These are phyloP conservation scores for Salix dunnii DNA, from an alignment of 345 rosid genomes.

Conservation along the genomic window DNA sequence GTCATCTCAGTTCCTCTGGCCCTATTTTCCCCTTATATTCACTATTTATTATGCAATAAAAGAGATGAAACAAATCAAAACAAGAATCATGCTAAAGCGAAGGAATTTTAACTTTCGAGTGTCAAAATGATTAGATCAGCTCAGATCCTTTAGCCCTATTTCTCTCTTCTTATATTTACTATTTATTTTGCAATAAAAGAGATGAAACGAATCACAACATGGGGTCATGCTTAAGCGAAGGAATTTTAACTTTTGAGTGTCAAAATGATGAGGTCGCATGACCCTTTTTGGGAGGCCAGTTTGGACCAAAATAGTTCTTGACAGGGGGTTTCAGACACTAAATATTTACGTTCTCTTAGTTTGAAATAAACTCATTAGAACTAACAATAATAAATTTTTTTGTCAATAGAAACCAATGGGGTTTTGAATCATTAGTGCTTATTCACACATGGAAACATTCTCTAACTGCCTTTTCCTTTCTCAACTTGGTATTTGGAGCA, in stretches of 20 bases:
- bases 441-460: not conserved
- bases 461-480: not conserved
- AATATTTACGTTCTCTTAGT: not conserved
- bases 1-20: not conserved
- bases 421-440: not conserved
- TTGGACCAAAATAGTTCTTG: not conserved
- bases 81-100: not conserved
- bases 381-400: not conserved
- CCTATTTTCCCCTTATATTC: not conserved
- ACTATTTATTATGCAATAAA: not conserved
- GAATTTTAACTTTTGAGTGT: not conserved
- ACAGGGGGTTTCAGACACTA: not conserved
- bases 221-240: not conserved
- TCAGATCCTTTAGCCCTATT: no score
- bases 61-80: not conserved
- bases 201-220: not conserved
- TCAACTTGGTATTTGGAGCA: conserved; percentile 12
- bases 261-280: not conserved
- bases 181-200: not conserved
- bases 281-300: not conserved
- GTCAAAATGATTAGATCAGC: not conserved
- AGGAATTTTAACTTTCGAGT: not conserved
- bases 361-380: not conserved
- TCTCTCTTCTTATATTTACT: not conserved
- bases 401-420: not conserved